Percentiles rank a stretch among this genome's conserved stretches.
Conservation (phyloP, 73 alveolate genomes). For the Tetrahymena borealis region DNA sequence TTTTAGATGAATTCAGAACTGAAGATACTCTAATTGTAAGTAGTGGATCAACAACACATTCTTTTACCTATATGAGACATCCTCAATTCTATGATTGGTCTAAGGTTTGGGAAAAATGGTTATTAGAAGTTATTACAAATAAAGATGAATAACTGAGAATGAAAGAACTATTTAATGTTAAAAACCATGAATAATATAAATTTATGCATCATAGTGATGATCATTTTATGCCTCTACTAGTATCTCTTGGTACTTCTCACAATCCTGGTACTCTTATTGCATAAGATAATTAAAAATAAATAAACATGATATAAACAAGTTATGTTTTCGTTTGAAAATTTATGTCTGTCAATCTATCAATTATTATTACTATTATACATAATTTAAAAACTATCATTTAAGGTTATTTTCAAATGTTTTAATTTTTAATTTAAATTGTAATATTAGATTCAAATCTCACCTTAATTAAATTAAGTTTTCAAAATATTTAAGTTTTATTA, state of each 20-base stretch:
- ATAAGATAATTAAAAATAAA: too few relatives aligned
- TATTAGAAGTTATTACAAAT: neutral
- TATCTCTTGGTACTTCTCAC: neutral
- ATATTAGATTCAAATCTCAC: too few relatives aligned
- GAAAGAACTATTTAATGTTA: neutral
- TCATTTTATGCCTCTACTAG: neutral
- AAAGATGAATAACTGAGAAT: neutral
- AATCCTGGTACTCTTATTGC: too few relatives aligned
- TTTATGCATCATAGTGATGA: neutral
- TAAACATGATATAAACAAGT: too few relatives aligned
- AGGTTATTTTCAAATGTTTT: too few relatives aligned
- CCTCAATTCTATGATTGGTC: neutral
- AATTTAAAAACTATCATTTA: too few relatives aligned
- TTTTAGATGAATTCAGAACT: neutral
- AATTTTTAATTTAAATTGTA: too few relatives aligned
- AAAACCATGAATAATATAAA: neutral
- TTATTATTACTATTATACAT: too few relatives aligned
- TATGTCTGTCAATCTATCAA: too few relatives aligned
- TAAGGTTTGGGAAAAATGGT: neutral
- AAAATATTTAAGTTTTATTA: too few relatives aligned
- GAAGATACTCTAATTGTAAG: neutral
- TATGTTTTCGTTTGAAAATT: too few relatives aligned
- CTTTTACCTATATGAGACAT: neutral
- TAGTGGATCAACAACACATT: neutral
- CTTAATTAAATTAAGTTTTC: too few relatives aligned